These are phyloP conservation scores for Candida jianshihensis DNA, from an alignment of 805 yeast genomes.

Conservation along the genomic window DNA sequence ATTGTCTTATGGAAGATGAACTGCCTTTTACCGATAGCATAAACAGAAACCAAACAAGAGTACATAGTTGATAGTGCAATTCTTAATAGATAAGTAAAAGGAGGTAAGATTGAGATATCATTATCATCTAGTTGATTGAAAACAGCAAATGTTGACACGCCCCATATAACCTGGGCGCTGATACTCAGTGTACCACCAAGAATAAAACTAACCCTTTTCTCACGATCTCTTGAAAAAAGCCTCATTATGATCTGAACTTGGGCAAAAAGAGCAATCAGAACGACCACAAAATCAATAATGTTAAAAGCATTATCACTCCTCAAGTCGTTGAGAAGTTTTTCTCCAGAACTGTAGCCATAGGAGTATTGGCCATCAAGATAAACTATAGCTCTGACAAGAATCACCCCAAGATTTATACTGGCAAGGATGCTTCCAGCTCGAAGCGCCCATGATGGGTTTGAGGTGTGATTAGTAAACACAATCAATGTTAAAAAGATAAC, in stretches of 20 bases:
- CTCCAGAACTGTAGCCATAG: slow-evolving; percentile 32
- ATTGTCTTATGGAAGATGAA: slow-evolving; percentile 43
- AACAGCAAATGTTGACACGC: slow-evolving; percentile 45
- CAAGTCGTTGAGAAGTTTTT: slow-evolving; percentile 36
- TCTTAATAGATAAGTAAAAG: slow-evolving; percentile 66
- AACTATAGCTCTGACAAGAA: slow-evolving; percentile 41
- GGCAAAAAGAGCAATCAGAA: slow-evolving; percentile 51
- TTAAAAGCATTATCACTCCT: slow-evolving; percentile 39
- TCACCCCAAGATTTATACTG: slow-evolving; percentile 45
- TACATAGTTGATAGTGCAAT: slow-evolving; percentile 66
- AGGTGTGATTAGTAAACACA: slow-evolving; percentile 57
- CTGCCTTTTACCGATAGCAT: slow-evolving; percentile 43
- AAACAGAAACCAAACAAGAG: slow-evolving; percentile 55
- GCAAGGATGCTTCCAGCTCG: slow-evolving; percentile 44
- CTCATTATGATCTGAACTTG: slow-evolving; percentile 70
- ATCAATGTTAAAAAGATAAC: slow-evolving; percentile 57
- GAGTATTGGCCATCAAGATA: slow-evolving; percentile 41
- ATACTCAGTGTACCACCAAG: slow-evolving; percentile 49
- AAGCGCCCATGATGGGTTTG: slow-evolving; percentile 49
- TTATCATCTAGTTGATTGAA: slow-evolving; percentile 21
- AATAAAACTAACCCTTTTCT: slow-evolving; percentile 54
- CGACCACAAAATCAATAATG: slow-evolving; percentile 50
- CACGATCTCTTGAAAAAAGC: slow-evolving; percentile 58
- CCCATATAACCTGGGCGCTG: slow-evolving; percentile 64
- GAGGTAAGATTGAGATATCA: slow-evolving; percentile 54